Percentiles rank a stretch among this genome's conserved stretches.
phyloP scores from a whole-genome alignment of 768 basidiomycete species.

The Phlegmacium glaucopus region DNA sequence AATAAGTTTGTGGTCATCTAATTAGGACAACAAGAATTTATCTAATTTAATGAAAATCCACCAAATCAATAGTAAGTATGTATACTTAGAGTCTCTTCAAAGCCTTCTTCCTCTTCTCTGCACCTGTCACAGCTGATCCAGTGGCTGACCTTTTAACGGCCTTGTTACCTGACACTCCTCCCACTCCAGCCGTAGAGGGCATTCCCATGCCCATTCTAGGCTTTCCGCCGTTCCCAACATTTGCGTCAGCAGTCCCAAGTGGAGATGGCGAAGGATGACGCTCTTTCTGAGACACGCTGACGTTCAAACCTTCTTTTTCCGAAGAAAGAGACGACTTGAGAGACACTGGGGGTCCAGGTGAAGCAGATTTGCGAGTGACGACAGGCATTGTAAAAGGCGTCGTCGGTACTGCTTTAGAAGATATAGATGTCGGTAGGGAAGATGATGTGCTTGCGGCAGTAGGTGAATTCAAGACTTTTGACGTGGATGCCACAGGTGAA shows the following conservation, averaged over 20 bases:
- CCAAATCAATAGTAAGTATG: too few species aligned
- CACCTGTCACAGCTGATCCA: slow-evolving; percentile 45
- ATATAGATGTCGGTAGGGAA: slow-evolving; percentile 13
- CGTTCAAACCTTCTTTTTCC: slow-evolving; percentile 35
- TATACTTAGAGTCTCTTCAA: slow-evolving; percentile 64
- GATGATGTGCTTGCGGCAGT: slow-evolving; percentile 17
- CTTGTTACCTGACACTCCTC: slow-evolving; percentile 44
- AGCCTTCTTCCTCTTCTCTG: slow-evolving; percentile 88
- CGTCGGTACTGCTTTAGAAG: slow-evolving; percentile 17
- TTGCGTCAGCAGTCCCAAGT: slow-evolving; percentile 67
- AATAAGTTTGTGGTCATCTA: too few species aligned
- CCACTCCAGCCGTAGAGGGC: slow-evolving; percentile 24
- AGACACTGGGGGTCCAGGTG: slow-evolving; percentile 40
- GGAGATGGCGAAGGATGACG: slow-evolving; percentile 69
- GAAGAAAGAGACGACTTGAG: slow-evolving; percentile 36
- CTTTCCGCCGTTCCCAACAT: slow-evolving; percentile 41
- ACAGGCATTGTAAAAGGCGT: slow-evolving; percentile 39
- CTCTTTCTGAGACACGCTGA: slow-evolving; percentile 40
- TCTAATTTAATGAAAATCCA: too few species aligned
- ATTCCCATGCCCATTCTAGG: slow-evolving; percentile 30
- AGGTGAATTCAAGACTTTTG: slow-evolving; percentile 19
- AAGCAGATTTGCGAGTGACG: slow-evolving; percentile 40
- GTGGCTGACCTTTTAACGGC: slow-evolving; percentile 69
- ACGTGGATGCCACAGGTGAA: slow-evolving; percentile 27
- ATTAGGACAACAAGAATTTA: too few species aligned